Evolutionary conservation across 2,329 filamentous ascomycete species (phyloP), one percentile per base, ranked within the genome.

Genomic region (Colletotrichum sp.): DNA sequence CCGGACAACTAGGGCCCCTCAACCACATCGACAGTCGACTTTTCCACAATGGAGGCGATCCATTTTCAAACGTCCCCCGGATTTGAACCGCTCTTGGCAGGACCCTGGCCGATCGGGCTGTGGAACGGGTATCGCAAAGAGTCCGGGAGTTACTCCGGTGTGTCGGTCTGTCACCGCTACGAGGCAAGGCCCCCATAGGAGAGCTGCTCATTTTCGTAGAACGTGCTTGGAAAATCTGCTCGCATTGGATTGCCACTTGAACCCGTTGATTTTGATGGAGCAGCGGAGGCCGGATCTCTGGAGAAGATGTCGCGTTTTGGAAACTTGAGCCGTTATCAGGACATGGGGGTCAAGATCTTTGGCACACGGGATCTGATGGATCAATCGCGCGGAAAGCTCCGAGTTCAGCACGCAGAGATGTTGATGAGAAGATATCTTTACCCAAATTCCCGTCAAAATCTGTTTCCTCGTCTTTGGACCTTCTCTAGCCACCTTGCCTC

Each of bases 141-240:
- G 34, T 16, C 36, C 22, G n/a, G 26, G 39, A 30, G 8, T 8
- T 13, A 18, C 48, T 65, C 44, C 34, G 32, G 22, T 34, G 59
- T 48, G 48, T 71, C 44, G 48, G 67, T 57, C 32, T 70, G 57
- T 74, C 44, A 71, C 72, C 72, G 67, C 67, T 52, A 26, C 32
- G 10, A 62, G 9, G 67, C 16, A 75, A 75, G 22, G 8, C 16
- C n/a, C 28, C n/a, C 15, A 22, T 22, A 28, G 34, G 6, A 52
- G 24, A 28, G 16, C 13, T 15, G 8, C 2, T 34, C 5, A 2
- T 36, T n/a, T 7, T 5, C 16, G 22, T 48, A 36, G 18, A 75
- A 75, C 72, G 72, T 75, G 72, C 32, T 34, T 48, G 22, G 34
- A 62, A 22, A 8, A 28, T 48, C 32, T 15, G 16, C 24, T 66